These are phyloP conservation scores for Melaleuca quinquenervia DNA, from an alignment of 345 rosid species.

Conservation along the genomic window DNA sequence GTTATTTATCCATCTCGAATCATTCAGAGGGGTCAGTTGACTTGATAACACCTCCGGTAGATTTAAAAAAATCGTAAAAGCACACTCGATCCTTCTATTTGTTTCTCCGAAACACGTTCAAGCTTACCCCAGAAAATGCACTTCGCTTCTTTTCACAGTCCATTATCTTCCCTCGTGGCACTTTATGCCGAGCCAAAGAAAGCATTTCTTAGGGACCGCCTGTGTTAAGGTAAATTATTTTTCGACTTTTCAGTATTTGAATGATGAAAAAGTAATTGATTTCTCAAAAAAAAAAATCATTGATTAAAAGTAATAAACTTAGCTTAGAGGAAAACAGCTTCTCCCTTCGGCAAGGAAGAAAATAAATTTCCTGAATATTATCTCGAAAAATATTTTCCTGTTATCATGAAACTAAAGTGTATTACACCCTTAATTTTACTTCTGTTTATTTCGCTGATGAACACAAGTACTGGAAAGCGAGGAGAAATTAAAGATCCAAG, in stretches of 20 bases:
- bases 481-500: not conserved
- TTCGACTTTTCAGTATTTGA: too few species aligned
- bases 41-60: not conserved
- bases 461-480: not conserved
- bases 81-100: not conserved
- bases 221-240: too few species aligned
- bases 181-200: not conserved
- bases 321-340: too few species aligned
- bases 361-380: too few species aligned
- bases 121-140: not conserved
- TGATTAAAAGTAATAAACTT: too few species aligned
- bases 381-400: too few species aligned
- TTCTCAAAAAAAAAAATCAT: too few species aligned
- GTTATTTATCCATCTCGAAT: not conserved
- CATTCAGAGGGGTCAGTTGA: not conserved
- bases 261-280: too few species aligned
- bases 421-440: not conserved
- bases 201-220: not conserved
- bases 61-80: not conserved
- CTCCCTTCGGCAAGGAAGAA: too few species aligned
- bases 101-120: not conserved
- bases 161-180: not conserved
- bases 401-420: too few species aligned
- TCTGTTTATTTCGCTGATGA: not conserved
- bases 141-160: not conserved